These are phyloP conservation scores for Barbarea vulgaris DNA, from an alignment of 345 rosid genomes.

Conservation along the genomic window DNA sequence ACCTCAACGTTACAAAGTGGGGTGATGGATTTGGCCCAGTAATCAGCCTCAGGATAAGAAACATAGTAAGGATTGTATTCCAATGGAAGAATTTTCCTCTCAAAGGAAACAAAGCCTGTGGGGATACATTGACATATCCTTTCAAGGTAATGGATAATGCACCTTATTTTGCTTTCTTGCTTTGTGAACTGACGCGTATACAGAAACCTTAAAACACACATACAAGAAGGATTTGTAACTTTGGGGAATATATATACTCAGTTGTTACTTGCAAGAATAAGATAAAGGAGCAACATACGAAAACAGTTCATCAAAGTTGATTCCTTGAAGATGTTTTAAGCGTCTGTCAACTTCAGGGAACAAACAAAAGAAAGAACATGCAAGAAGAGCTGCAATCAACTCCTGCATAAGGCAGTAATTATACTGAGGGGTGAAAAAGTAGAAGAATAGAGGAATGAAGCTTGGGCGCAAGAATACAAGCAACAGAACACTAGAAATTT, in stretches of 20 bases:
- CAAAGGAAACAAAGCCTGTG: conserved; percentile 73
- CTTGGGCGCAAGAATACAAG: conserved; percentile 1
- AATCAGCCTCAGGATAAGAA: conserved; percentile 55
- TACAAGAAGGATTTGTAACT: conserved; percentile 7
- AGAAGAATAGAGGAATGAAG: background rate
- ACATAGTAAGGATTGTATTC: conserved; percentile 36
- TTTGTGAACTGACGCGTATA: conserved; percentile 48
- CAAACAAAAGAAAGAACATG: conserved; percentile 53
- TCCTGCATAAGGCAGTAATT: conserved; percentile 18
- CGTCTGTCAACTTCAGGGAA: conserved; percentile 60
- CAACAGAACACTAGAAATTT: background rate
- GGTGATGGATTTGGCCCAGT: conserved; percentile 61
- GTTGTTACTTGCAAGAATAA: conserved; percentile 12
- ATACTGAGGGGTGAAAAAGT: background rate
- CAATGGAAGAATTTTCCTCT: conserved; percentile 67
- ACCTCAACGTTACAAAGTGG: conserved; percentile 75
- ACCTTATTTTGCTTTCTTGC: conserved; percentile 68
- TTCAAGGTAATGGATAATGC: conserved; percentile 66
- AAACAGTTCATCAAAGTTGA: conserved; percentile 75
- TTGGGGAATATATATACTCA: background rate
- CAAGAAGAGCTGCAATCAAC: conserved; percentile 40
- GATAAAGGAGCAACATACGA: conserved; percentile 56
- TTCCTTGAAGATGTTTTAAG: conserved; percentile 58
- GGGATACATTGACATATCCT: conserved; percentile 65
- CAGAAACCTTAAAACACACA: conserved; percentile 57